These are phyloP conservation scores for Arabidopsis lyrata DNA, from an alignment of 441 rosid genomes.

Conservation along the genomic window DNA sequence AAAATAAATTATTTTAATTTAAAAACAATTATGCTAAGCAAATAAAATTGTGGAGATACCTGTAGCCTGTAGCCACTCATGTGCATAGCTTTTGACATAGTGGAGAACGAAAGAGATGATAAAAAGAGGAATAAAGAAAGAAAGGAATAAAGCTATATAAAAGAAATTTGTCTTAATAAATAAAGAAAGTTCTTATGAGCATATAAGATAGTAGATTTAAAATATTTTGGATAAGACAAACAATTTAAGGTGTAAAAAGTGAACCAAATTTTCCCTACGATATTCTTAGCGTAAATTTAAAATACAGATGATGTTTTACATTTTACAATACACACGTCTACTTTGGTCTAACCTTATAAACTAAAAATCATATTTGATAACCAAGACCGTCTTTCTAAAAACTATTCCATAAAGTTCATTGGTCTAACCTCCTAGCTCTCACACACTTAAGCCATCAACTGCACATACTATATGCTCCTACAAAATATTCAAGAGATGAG, in stretches of 20 bases:
- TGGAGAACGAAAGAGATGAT: slow-evolving; percentile 24
- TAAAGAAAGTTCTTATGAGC: neutral
- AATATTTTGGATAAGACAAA: slow-evolving; percentile 6
- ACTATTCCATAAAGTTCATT: too few species aligned
- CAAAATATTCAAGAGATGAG: neutral
- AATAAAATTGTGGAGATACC: neutral
- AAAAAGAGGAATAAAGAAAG: neutral
- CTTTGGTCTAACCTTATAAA: neutral
- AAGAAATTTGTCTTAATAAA: neutral
- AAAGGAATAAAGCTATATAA: slow-evolving; percentile 9
- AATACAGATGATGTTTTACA: neutral
- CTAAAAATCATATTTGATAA: neutral
- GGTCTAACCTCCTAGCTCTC: too few species aligned
- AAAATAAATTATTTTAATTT: neutral
- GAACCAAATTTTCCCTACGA: neutral
- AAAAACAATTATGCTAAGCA: neutral
- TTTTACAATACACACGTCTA: neutral
- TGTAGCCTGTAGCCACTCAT: slow-evolving; percentile 7
- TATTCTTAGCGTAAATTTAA: neutral
- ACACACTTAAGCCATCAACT: too few species aligned
- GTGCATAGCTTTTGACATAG: slow-evolving; percentile 15
- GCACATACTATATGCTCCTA: neutral
- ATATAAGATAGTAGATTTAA: neutral
- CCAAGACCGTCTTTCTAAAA: neutral
- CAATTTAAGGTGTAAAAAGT: neutral